Base-by-base conservation (phyloP, 257 asterid species). In the Gentiana straminea region DNA sequence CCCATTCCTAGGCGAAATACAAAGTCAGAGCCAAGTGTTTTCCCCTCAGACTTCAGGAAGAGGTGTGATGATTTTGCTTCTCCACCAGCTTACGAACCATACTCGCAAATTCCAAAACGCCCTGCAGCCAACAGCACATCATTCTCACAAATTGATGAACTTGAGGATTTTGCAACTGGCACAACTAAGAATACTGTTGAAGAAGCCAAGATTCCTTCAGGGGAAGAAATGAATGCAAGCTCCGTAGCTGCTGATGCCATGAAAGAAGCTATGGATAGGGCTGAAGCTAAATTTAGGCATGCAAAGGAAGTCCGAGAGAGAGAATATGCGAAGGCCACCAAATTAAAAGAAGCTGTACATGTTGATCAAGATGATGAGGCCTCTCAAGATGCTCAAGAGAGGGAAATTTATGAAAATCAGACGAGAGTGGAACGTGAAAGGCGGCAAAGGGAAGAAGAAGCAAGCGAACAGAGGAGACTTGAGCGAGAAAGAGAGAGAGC, bases 241-340 rank as follows among this genome's bases (percentile, higher is more conserved):
- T 82, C 98, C 63, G 80, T 80, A 44, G 95, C 97, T 48, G 95
- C 87, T 69, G 94, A 94, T 49, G 99, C 95, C 68, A 93, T 93
- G 99, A 93, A 89, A 77, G 96, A 93, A 65, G 99, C 99, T 59
- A 89, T 93, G 96, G 97, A 86, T 73, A 93, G 78, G 70, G 99
- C 99, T 51, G 92, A 89, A 79, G 97, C 94, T 53, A 93, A 93
- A 72, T 93, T 93, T 64, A 84, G 84, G 70, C 94, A 86, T 61
- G 99, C 97, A 52, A 93, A 86, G 82, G 99, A 89, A 75, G 94
- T 86, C 32, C 95, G 96, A 13, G 99, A 86, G 69, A 86, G 94
- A 78, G 97, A 89, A 68, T 54, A 71, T 68, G 86, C 87, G 48
- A 93, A 86, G 79, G 94, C 83, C 57, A 78, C 89, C 47, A 86